phyloP scores from a whole-genome alignment of 106 monocot species.

The Platanthera guangdongensis region DNA sequence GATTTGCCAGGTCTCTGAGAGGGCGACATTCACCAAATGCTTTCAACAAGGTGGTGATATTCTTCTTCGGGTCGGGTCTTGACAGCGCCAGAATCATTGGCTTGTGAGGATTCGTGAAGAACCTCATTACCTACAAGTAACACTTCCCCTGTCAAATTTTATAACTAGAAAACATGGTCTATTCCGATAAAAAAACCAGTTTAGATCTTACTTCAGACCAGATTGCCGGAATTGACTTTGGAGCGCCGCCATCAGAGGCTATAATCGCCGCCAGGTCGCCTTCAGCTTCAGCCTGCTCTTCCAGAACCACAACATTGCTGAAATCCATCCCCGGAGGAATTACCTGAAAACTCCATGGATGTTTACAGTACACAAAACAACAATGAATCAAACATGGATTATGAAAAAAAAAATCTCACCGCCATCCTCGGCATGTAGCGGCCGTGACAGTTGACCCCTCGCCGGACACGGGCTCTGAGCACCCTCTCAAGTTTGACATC shows the following conservation, averaged over 20 bases:
- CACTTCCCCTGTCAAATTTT: not conserved
- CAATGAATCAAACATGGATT: not conserved
- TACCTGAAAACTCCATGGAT: constrained; percentile 18
- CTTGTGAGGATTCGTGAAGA: constrained; percentile 90
- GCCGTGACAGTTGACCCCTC: constrained; percentile 67
- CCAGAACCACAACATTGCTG: constrained; percentile 47
- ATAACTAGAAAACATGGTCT: not conserved
- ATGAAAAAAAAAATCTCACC: constrained; percentile 22
- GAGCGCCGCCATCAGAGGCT: constrained; percentile 30
- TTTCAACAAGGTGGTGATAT: constrained; percentile 79
- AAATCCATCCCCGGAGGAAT: constrained; percentile 78
- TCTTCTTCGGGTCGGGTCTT: constrained; percentile 91
- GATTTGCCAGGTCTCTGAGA: constrained; percentile 83
- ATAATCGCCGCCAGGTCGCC: not conserved
- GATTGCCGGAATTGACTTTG: constrained; percentile 30
- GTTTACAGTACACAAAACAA: too few relatives aligned
- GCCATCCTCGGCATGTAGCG: constrained; percentile 86
- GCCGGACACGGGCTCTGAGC: constrained; percentile 47
- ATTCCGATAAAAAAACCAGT: not conserved
- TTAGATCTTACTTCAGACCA: constrained; percentile 33
- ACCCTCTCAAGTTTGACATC: constrained; percentile 88
- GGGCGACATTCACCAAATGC: constrained; percentile 92
- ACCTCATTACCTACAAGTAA: constrained; percentile 52
- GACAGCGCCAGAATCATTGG: constrained; percentile 90
- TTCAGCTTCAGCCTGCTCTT: constrained; percentile 27